Conservation (phyloP, 225 moss, liverwort and hornwort species). For the Bryum argenteum region DNA sequence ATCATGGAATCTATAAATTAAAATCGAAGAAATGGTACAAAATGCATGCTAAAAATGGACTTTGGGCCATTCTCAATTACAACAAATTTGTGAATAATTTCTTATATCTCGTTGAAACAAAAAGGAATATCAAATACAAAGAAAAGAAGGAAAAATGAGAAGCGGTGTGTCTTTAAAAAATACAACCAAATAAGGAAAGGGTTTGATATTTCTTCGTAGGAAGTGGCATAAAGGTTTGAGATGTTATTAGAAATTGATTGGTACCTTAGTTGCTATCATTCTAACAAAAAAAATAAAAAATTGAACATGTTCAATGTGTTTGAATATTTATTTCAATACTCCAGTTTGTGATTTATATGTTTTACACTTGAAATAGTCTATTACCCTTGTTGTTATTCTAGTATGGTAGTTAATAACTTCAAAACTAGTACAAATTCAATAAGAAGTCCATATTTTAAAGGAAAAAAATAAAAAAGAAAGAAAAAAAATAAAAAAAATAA, state of each 20-base stretch:
- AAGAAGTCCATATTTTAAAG: no score
- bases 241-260: neutral
- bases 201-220: neutral
- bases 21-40: neutral
- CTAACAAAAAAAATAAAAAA: no score
- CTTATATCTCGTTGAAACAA: neutral
- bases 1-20: neutral
- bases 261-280: neutral
- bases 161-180: slow-evolving; percentile 2
- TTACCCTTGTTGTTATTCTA: no score
- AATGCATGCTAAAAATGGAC: no score
- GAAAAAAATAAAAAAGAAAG: no score
- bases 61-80: neutral
- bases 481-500: no score
- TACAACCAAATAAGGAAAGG: neutral
- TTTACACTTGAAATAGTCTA: no score
- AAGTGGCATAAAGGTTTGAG: neutral
- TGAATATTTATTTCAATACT: no score
- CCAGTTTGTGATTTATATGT: no score
- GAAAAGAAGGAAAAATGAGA: neutral
- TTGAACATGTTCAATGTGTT: no score
- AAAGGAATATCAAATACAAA: neutral
- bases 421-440: no score
- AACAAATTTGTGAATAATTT: neutral
- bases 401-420: no score